These are phyloP conservation scores for Omphalea diandra DNA, from an alignment of 441 rosid genomes.

Conservation along the genomic window DNA sequence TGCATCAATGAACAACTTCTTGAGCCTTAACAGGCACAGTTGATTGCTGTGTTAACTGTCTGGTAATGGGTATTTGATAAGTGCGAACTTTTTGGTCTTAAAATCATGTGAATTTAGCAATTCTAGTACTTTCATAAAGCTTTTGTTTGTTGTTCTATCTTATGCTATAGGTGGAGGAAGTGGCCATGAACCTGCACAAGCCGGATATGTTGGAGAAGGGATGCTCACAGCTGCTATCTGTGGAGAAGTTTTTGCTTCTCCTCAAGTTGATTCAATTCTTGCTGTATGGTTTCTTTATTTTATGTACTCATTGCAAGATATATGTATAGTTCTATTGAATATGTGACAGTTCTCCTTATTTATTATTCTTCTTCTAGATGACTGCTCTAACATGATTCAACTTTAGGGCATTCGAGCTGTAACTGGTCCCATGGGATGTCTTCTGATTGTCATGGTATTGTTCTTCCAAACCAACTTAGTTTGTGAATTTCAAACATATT, in stretches of 20 bases:
- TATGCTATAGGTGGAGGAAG: constrained; percentile 84
- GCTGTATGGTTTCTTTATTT: constrained; percentile 56
- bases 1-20: not conserved
- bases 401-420: constrained; percentile 96
- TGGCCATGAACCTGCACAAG: constrained; percentile 97
- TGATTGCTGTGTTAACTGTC: not conserved
- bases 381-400: constrained; percentile 23
- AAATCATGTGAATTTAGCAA: not conserved
- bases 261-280: constrained; percentile 88
- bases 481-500: not conserved
- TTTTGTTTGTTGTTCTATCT: constrained; percentile 9
- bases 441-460: constrained; percentile 82
- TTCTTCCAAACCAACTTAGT: constrained; percentile 15
- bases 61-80: not conserved
- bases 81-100: not conserved
- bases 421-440: constrained; percentile 95
- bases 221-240: constrained; percentile 97
- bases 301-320: constrained; percentile 8
- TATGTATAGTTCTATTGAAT: not conserved
- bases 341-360: too few species aligned
- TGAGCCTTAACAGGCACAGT: not conserved
- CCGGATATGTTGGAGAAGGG: constrained; percentile 99
- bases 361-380: constrained; percentile 13
- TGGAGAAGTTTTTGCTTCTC: constrained; percentile 94
- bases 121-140: not conserved